Evolutionary conservation across 352 stramenopile genomes (phyloP).

Genomic region (Pythium pyrilobum): DNA sequence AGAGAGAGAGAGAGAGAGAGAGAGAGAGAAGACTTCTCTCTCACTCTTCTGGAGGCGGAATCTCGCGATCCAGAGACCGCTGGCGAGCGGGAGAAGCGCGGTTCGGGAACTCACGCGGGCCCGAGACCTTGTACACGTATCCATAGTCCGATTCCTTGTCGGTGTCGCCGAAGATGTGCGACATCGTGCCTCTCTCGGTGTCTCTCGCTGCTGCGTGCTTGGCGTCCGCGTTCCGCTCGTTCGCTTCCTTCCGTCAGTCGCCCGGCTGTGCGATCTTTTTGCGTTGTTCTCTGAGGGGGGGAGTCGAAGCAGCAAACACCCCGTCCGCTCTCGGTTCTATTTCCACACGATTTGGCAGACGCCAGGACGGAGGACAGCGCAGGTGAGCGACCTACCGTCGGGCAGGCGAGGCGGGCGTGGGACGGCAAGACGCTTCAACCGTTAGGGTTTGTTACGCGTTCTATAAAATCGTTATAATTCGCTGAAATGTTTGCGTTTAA

Average conservation of each 20-base stretch:
- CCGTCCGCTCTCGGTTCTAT: not conserved
- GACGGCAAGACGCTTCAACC: not conserved
- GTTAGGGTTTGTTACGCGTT: not conserved
- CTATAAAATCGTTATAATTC: not conserved
- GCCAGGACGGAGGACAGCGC: slow-evolving; percentile 12
- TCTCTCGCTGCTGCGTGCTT: slow-evolving; percentile 9
- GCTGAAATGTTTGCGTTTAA: not conserved
- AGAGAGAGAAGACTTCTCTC: too few relatives aligned
- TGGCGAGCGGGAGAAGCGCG: too few relatives aligned
- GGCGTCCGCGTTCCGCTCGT: not conserved
- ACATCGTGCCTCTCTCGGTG: slow-evolving; percentile 34
- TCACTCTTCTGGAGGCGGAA: too few relatives aligned
- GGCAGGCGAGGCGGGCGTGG: not conserved
- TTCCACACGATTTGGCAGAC: not conserved
- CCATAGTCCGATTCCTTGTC: slow-evolving; percentile 95
- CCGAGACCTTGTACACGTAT: slow-evolving; percentile 99
- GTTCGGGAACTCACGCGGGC: slow-evolving; percentile 91
- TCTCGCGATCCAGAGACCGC: too few relatives aligned
- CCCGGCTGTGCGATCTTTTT: slow-evolving; percentile 21
- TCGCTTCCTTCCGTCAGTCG: not conserved
- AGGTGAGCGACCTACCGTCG: too few relatives aligned
- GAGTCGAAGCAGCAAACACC: slow-evolving; percentile 16
- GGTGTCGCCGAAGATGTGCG: slow-evolving; percentile 81
- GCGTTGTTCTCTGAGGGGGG: slow-evolving; percentile 11
- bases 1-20: not conserved